Evolutionary conservation across 768 basidiomycete genomes (phyloP).

Genomic region (Kockovaella imperatae): DNA sequence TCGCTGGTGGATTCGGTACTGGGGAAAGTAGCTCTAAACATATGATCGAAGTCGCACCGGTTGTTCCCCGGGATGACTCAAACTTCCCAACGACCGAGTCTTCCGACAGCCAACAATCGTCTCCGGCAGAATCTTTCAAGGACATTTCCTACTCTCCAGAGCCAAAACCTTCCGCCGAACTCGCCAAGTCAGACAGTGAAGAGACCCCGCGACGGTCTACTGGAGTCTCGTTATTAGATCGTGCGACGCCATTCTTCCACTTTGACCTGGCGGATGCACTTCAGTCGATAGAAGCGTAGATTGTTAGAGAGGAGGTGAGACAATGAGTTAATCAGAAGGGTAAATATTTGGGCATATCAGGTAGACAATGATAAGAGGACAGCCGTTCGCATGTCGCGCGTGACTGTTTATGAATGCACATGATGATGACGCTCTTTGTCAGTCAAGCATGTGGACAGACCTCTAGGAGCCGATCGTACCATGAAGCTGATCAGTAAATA

Average conservation of each 20-base stretch:
- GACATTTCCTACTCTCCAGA: not conserved
- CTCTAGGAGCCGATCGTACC: too few relatives aligned
- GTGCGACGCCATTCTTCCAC: slow-evolving; percentile 61
- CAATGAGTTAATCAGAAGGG: too few relatives aligned
- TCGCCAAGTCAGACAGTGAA: not conserved
- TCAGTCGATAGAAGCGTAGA: slow-evolving; percentile 17
- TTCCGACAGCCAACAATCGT: too few relatives aligned
- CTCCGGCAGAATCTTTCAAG: too few relatives aligned
- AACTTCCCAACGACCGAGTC: too few relatives aligned
- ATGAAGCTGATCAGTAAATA: too few relatives aligned
- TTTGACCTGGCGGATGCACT: slow-evolving; percentile 56
- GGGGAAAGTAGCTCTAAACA: slow-evolving; percentile 47
- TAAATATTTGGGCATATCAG: too few relatives aligned
- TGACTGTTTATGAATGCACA: too few relatives aligned
- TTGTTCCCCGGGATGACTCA: slow-evolving; percentile 54
- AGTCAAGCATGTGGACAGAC: too few relatives aligned
- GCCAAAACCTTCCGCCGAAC: slow-evolving; percentile 1
- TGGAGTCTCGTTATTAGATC: slow-evolving; percentile 35
- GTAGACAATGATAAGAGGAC: too few relatives aligned
- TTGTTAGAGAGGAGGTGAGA: slow-evolving; percentile 5
- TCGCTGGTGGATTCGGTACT: slow-evolving; percentile 79
- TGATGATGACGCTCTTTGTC: too few relatives aligned
- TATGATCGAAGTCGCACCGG: slow-evolving; percentile 63
- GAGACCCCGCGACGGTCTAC: slow-evolving; percentile 9
- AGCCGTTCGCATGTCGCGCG: too few relatives aligned